These are phyloP conservation scores for Phalaenopsis aphrodite DNA, from an alignment of 106 monocot genomes.

Conservation along the genomic window DNA sequence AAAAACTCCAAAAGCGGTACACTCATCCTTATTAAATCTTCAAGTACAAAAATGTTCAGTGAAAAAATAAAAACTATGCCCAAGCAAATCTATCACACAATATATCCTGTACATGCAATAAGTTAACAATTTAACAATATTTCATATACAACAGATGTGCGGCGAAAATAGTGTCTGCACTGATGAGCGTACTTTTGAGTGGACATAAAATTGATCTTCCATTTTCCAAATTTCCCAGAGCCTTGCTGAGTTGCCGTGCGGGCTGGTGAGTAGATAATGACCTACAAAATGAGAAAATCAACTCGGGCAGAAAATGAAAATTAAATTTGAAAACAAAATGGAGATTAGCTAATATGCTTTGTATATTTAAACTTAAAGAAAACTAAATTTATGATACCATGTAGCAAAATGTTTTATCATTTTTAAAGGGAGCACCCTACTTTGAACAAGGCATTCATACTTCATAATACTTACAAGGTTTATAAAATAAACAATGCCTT, in stretches of 20 bases:
- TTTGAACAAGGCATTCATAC: too few species aligned
- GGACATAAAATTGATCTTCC: slow-evolving; percentile 98
- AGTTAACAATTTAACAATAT: background rate
- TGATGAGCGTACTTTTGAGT: slow-evolving; percentile 75
- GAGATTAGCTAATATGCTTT: background rate
- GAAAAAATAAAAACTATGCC: background rate
- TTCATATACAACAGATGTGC: background rate
- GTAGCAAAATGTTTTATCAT: background rate
- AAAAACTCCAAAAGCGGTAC: too few species aligned
- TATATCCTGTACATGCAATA: too few species aligned
- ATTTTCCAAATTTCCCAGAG: slow-evolving; percentile 85
- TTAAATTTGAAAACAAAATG: background rate
- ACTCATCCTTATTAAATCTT: too few species aligned
- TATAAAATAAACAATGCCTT: too few species aligned
- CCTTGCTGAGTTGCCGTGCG: slow-evolving; percentile 88
- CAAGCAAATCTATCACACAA: background rate
- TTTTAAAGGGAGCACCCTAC: background rate
- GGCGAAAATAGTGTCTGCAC: background rate
- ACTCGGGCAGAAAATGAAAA: background rate
- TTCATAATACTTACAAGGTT: too few species aligned
- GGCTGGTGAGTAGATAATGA: slow-evolving; percentile 88
- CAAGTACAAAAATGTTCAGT: background rate
- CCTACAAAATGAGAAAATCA: slow-evolving; percentile 24
- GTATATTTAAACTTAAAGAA: background rate
- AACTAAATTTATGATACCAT: background rate